These are phyloP conservation scores for Bruguiera hainesii DNA, from an alignment of 441 rosid species.

Conservation along the genomic window DNA sequence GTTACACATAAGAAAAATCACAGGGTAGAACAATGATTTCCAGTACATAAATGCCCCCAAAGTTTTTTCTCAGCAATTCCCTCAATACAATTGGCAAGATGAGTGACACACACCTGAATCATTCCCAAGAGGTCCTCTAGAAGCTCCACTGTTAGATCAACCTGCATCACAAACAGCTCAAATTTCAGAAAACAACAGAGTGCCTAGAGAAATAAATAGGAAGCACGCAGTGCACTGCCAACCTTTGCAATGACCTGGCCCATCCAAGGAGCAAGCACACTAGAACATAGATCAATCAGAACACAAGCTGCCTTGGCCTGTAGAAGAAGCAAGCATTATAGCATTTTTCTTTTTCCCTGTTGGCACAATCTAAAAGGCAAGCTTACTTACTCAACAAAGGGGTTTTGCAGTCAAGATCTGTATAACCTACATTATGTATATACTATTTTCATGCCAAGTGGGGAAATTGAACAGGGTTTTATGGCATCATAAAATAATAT, in stretches of 20 bases:
- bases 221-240: slow-evolving; percentile 21
- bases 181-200: slow-evolving; percentile 15
- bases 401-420: not conserved
- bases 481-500: too few species aligned
- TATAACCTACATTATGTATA: too few species aligned
- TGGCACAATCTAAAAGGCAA: too few species aligned
- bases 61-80: slow-evolving; percentile 5
- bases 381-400: not conserved
- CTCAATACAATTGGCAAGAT: slow-evolving; percentile 3
- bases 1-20: not conserved
- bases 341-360: slow-evolving; percentile 3
- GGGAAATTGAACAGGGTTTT: too few species aligned
- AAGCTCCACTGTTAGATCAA: slow-evolving; percentile 75
- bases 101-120: slow-evolving; percentile 49
- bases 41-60: not conserved
- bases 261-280: slow-evolving; percentile 78
- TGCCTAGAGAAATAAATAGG: slow-evolving; percentile 1
- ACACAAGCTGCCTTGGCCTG: slow-evolving; percentile 92
- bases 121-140: slow-evolving; percentile 76
- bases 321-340: slow-evolving; percentile 21
- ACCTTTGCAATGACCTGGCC: slow-evolving; percentile 78
- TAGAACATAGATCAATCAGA: slow-evolving; percentile 73
- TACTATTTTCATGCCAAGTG: too few species aligned
- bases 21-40: not conserved
- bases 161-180: slow-evolving; percentile 40